Conservation (phyloP, 805 yeast species). For the Zygosaccharomyces gambellarensis region DNA sequence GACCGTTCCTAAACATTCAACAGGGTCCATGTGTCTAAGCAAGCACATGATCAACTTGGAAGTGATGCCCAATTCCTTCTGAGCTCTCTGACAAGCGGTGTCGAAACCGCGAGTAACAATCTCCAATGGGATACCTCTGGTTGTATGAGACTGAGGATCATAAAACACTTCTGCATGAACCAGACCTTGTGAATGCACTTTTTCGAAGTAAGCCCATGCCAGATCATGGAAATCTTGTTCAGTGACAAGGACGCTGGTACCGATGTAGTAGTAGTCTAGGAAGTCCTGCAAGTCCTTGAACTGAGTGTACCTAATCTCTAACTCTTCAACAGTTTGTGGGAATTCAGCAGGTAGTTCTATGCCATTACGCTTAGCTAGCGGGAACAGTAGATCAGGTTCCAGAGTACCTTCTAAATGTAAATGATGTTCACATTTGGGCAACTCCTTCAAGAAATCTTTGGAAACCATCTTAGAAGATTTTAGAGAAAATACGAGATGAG, state of each 20-base stretch:
- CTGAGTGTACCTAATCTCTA: slow-evolving; percentile 52
- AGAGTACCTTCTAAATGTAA: slow-evolving; percentile 80
- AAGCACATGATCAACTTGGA: slow-evolving; percentile 77
- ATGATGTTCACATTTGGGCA: slow-evolving; percentile 87
- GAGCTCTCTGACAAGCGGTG: slow-evolving; percentile 63
- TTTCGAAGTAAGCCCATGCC: slow-evolving; percentile 67
- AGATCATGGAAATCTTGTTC: slow-evolving; percentile 73
- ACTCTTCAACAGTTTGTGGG: slow-evolving; percentile 55
- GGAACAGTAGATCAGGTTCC: slow-evolving; percentile 68
- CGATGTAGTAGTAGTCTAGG: slow-evolving; percentile 72
- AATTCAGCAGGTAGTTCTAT: slow-evolving; percentile 56
- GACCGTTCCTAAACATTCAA: slow-evolving; percentile 54
- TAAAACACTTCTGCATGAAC: slow-evolving; percentile 72
- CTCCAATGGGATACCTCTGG: slow-evolving; percentile 57
- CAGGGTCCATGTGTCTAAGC: slow-evolving; percentile 66
- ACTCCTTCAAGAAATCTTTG: slow-evolving; percentile 50
- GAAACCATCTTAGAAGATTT: slow-evolving; percentile 13
- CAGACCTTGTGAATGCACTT: slow-evolving; percentile 55
- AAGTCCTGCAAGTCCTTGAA: slow-evolving; percentile 74
- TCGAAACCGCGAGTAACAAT: slow-evolving; percentile 61
- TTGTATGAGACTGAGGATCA: slow-evolving; percentile 81
- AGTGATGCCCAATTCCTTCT: slow-evolving; percentile 53
- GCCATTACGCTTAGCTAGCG: slow-evolving; percentile 60
- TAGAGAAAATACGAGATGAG: background rate
- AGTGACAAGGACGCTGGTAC: slow-evolving; percentile 65